These are phyloP conservation scores for sorghum (Sorghum bicolor) DNA, from an alignment of 176 grass and related monocot species.

Conservation along the genomic window DNA sequence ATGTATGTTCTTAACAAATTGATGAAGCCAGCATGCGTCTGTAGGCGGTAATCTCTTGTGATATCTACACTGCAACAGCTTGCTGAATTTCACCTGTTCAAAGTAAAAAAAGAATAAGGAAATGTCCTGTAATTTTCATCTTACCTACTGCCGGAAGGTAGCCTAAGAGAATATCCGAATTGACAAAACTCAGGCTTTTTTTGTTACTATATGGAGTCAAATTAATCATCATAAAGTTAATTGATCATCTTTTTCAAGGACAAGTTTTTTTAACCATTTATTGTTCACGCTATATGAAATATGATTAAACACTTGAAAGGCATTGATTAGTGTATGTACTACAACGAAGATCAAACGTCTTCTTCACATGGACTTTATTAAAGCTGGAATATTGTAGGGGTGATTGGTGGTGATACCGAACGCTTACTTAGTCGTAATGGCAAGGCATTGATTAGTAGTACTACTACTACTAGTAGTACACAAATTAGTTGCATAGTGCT, in stretches of 20 bases:
- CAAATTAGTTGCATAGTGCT: background rate
- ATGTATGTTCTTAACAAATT: background rate
- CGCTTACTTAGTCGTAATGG: background rate
- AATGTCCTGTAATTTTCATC: background rate
- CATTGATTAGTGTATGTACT: background rate
- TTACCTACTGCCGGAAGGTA: background rate
- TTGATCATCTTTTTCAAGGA: background rate
- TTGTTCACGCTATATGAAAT: background rate
- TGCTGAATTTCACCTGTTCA: background rate
- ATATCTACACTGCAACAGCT: background rate
- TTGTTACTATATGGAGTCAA: background rate
- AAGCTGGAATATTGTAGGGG: background rate
- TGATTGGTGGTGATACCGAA: background rate
- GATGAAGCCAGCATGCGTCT: background rate
- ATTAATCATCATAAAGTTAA: background rate
- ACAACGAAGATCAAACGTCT: slow-evolving; percentile 19
- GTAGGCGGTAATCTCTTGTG: background rate
- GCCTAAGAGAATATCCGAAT: background rate
- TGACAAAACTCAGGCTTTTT: background rate
- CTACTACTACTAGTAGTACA: background rate
- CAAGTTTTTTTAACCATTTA: background rate
- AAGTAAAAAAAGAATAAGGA: background rate
- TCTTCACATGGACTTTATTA: slow-evolving; percentile 18
- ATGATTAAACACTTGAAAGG: slow-evolving; percentile 15
- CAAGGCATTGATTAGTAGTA: background rate